Evolutionary conservation across 192 early-diverging fungal species (phyloP), one percentile per base, ranked within the genome.

Genomic region (Rhizophagus clarus): DNA sequence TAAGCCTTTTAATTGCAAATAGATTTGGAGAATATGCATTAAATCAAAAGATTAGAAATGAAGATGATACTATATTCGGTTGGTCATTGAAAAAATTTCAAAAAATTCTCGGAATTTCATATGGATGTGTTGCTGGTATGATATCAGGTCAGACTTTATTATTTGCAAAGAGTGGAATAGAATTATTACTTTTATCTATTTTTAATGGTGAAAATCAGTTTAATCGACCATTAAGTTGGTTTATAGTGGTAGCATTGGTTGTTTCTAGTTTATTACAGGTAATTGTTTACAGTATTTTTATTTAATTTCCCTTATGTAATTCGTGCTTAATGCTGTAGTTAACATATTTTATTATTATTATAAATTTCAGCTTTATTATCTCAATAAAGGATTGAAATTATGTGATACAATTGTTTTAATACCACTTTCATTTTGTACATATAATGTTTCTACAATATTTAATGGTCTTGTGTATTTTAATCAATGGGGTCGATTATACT

Each of bases 391-490:
- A 12, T 82, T 95, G 40, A 87, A 88, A 34, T 72, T 94, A 24
- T 94, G 92, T 81, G 92, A 91, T 84, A 95, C 93, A 68, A 87
- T 95, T 22, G 87, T 93, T 31, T 86, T 93, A 61, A 88, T 93
- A 17, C 93, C 93, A 24, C 86, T 95, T 60, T 90, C 90, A 11
- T 95, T 91, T 76, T 95, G 92, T 72, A 89, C 92, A 77, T 92
- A 90, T 82, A 93, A 92, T 80, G 84, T 93, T 47, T 90, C 92
- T 4, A 90, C 91, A 20, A 86, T 95, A 60, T 87, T 94, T 72
- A 95, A 92, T 81, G 93, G 92, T 29, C 83, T 95, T n/a, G 92
- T 95, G 9, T 95, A 95, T 74, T 95, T 92, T 81, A 84, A 93
- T 81, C 93, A 95, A 84, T 83, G 93, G 84, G 83, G 83, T 2